Evolutionary conservation across 2,329 filamentous ascomycete genomes (phyloP), one percentile per base, ranked within the genome.

Genomic region (Zymoseptoria tritici): DNA sequence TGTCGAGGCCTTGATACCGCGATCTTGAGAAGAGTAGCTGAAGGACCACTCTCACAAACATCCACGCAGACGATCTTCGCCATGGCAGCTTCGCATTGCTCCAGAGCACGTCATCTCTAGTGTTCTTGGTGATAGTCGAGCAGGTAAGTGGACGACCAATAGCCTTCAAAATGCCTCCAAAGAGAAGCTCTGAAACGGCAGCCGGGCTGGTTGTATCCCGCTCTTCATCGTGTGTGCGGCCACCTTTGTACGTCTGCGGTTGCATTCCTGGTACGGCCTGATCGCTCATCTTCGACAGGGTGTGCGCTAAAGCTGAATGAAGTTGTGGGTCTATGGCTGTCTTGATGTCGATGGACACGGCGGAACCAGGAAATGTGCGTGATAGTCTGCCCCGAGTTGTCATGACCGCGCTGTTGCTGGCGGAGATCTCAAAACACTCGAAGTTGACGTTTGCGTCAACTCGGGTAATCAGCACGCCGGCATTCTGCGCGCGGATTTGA

Each of bases 11-110:
- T 13, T 53, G 11, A 2, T 26, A 11, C n/a, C 13, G 11, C 26
- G 55, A 52, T 67, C 66, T 59, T 4, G 55, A 24, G 1, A 88
- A 74, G 5, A 80, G 76, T 0, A 85, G 78, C 55, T 85, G 79
- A 1, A 83, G 65, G 0, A 78, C 76, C 1, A 89, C 84, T 0
- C 85, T 81, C 5, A 89, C 70, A 0, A 85, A 73, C 0, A 90
- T 78, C 81, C 85, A 90, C 54, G 81, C 78, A 0, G 86, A 79
- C 1, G 80, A 80, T 31, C 87, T 76, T 19, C 86, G 76, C 86
- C 86, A 90, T 0, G 86, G 86, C 0, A 76, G 67, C 1, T 77
- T 71, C 0, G 78, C 60, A 11, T 62, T 68, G 3, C 56, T 22
- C 68, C 82, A 80, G 11, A 77, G 78, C 0, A 87, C 80, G 19